Evolutionary conservation across 2,329 filamentous ascomycete species (phyloP).

Genomic region (Didymosphaeria variabile): DNA sequence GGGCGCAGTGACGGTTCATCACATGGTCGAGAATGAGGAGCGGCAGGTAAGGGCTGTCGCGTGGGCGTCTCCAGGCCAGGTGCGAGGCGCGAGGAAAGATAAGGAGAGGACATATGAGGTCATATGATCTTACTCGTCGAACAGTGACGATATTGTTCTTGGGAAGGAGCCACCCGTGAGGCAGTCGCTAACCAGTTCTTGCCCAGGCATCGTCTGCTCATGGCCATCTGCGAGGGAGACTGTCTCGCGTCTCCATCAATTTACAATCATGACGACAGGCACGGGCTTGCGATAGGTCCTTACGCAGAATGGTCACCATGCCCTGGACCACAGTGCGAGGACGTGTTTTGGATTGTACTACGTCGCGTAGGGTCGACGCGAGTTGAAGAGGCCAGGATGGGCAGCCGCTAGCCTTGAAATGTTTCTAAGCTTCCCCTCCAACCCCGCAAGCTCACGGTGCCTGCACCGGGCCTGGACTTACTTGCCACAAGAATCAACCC

Average conservation of each 20-base stretch:
- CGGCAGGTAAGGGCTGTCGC: constrained; percentile 31
- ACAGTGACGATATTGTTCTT: not conserved
- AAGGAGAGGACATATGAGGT: not conserved
- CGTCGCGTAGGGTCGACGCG: not conserved
- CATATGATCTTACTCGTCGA: not conserved
- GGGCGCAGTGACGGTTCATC: constrained; percentile 26
- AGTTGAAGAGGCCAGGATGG: not conserved
- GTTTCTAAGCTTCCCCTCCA: constrained; percentile 9
- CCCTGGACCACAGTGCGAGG: not conserved
- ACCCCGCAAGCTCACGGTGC: constrained; percentile 4
- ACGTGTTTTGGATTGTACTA: not conserved
- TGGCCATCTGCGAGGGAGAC: constrained; percentile 1
- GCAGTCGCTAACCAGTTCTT: constrained; percentile 5
- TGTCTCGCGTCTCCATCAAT: not conserved
- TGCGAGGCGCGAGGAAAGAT: constrained; percentile 17
- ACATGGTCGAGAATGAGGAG: constrained; percentile 14
- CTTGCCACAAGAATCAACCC: constrained; percentile 9
- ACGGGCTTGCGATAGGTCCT: not conserved
- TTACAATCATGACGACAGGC: not conserved
- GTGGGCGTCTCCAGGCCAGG: constrained; percentile 31
- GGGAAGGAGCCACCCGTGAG: not conserved
- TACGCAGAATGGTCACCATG: not conserved
- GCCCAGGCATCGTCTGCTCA: not conserved
- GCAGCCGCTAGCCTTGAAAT: constrained; percentile 15
- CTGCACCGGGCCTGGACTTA: not conserved